phyloP scores from a whole-genome alignment of 768 basidiomycete genomes.

The Leccinum truebloodii region DNA sequence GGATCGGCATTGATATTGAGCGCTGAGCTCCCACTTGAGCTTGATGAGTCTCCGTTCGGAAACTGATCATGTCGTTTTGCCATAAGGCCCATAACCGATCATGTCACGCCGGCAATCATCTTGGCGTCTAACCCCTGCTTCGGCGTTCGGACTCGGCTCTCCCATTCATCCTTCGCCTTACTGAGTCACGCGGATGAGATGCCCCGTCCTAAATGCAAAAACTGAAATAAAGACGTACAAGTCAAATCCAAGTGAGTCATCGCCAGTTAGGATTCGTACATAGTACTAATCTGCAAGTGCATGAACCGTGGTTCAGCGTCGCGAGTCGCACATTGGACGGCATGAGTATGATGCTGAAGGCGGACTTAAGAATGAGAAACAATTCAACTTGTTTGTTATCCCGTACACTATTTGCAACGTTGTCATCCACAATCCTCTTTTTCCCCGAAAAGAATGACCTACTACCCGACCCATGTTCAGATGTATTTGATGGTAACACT shows the following conservation, averaged over 20 bases:
- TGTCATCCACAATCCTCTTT: background rate
- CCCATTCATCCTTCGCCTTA: conserved; percentile 81
- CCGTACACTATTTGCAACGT: background rate
- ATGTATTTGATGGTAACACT: conserved; percentile 10
- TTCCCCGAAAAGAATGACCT: background rate
- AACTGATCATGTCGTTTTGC: conserved; percentile 42
- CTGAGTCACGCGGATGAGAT: conserved; percentile 39
- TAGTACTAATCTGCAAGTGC: too few species aligned
- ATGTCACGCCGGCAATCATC: conserved; percentile 38
- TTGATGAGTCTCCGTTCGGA: conserved; percentile 32
- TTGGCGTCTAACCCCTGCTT: conserved; percentile 53
- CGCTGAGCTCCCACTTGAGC: conserved; percentile 10
- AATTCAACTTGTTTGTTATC: too few species aligned
- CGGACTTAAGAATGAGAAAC: too few species aligned
- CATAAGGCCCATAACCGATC: conserved; percentile 36
- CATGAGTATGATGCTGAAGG: too few species aligned
- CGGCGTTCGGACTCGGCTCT: conserved; percentile 53
- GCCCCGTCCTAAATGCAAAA: too few species aligned
- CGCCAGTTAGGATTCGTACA: too few species aligned
- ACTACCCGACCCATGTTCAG: background rate
- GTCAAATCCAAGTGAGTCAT: too few species aligned
- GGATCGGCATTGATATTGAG: too few species aligned
- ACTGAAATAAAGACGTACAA: too few species aligned
- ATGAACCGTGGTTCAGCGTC: too few species aligned
- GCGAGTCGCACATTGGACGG: too few species aligned